phyloP scores from a whole-genome alignment of 257 asterid species.

The Verbascum thapsus region DNA sequence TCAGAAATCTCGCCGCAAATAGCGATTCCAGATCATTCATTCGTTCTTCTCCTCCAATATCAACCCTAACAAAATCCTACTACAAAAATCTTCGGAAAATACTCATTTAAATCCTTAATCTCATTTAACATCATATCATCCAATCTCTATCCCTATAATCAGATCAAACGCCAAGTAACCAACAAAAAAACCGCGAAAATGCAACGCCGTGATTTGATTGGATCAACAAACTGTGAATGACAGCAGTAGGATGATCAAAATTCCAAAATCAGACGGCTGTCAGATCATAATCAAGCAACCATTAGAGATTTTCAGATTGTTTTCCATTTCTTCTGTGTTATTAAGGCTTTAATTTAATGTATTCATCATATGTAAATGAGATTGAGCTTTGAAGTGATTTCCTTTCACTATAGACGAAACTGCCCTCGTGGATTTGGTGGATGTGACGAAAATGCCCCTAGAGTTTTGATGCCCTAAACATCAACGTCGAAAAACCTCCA shows the following conservation, averaged over 20 bases:
- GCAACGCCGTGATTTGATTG: slow-evolving; percentile 31
- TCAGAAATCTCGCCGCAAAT: background rate
- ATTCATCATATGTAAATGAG: slow-evolving; percentile 12
- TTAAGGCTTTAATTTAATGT: slow-evolving; percentile 9
- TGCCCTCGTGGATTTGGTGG: slow-evolving; percentile 24
- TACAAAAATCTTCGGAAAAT: background rate
- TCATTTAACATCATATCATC: slow-evolving; percentile 14
- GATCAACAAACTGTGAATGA: slow-evolving; percentile 20
- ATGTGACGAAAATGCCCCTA: slow-evolving; percentile 21
- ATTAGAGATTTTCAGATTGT: slow-evolving; percentile 5
- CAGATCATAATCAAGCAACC: background rate
- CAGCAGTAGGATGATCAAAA: slow-evolving; percentile 21
- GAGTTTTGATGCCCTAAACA: slow-evolving; percentile 20
- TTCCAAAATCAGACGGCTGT: background rate
- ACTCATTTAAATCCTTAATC: slow-evolving; percentile 8
- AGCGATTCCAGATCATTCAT: slow-evolving; percentile 20
- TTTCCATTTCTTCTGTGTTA: slow-evolving; percentile 17
- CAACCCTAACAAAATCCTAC: slow-evolving; percentile 25
- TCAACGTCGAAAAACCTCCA: slow-evolving; percentile 1
- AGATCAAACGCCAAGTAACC: background rate
- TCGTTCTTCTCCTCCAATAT: slow-evolving; percentile 9
- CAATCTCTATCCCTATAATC: slow-evolving; percentile 26
- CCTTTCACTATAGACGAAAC: slow-evolving; percentile 31
- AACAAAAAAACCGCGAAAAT: slow-evolving; percentile 1
- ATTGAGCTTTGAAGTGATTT: slow-evolving; percentile 22